Conservation (phyloP, 805 yeast genomes). For the Candida multigemmis region DNA sequence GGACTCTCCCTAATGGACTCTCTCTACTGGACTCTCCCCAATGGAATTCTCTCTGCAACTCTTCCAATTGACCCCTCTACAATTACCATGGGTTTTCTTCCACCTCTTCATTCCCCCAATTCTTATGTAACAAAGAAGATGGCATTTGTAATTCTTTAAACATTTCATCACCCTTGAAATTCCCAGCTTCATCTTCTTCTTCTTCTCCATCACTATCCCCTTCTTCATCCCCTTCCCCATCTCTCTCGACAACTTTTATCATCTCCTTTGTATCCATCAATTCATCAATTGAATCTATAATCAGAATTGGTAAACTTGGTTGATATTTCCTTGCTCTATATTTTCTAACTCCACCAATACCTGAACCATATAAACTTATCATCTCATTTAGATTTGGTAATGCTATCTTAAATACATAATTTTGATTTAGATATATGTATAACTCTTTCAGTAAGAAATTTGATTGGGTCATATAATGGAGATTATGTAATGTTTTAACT, state of each 20-base stretch:
- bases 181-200: conserved; percentile 3
- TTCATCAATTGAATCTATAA: conserved; percentile 67
- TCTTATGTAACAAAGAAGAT: conserved; percentile 38
- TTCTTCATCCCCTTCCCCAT: conserved; percentile 14
- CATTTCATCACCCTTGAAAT: conserved; percentile 36
- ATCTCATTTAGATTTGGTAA: conserved; percentile 71
- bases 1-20: no score
- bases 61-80: no score
- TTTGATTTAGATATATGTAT: conserved; percentile 43
- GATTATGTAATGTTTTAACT: conserved; percentile 10
- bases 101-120: conserved; percentile 37
- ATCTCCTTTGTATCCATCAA: conserved; percentile 29
- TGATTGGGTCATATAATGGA: conserved; percentile 32
- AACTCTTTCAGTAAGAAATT: conserved; percentile 30
- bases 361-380: conserved; percentile 69
- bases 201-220: conserved; percentile 12
- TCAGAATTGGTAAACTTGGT: conserved; percentile 63
- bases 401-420: conserved; percentile 44
- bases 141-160: conserved; percentile 44
- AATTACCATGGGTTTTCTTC: conserved; percentile 63
- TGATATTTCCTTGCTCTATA: conserved; percentile 49
- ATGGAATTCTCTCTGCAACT: no score
- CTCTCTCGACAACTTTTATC: conserved; percentile 11
- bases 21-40: no score
- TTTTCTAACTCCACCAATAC: conserved; percentile 52